Base-by-base conservation (phyloP, 2,329 filamentous ascomycete genomes). In the Zalaria sp. region DNA sequence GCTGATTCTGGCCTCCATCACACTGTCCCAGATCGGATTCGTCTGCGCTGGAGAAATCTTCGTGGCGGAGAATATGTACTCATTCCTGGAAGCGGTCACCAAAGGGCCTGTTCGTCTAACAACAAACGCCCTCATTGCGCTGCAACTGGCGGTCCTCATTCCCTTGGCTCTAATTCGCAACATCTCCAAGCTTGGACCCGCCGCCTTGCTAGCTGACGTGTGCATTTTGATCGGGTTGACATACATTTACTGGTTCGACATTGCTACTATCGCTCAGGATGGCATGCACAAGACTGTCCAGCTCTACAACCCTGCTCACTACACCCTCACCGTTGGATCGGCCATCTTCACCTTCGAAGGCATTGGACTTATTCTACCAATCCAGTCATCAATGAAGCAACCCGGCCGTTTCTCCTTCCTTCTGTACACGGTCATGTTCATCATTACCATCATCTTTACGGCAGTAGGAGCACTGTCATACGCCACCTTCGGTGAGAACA, bases 261-360 rank as follows among this genome's bases (percentile, higher is more conserved):
- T 82, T 45, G 61, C 66, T 4, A 63, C 65, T 37, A 67, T 86
- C 10, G 64, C 69, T 1, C 55, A 59, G 4, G 57, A 69, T 18
- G 79, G 80, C 41, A 65, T 80, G 41, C 69, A 76, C 46, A 63
- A 69, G 1, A 73, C 70, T 0, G 77, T 85, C n/a, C 64, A 67
- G 39, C 64, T 82, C 9, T 84, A 85, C 68, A 85, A 85, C 57
- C 75, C 81, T 0, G 63, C 67, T 26, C 68, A 73, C 43, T 85
- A 79, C 55, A 80, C 81, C 0, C 64, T 85, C 41, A 85, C 80
- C 26, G 72, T 86, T 38, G 81, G 81, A 40, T 75, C 79, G 2
- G 76, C 79, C 32, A 84, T 86, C 53, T 86, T 85, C 61, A 84
- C 81, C 0, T 86, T 84, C 50, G 81, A 86, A 56, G 81, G 81